A percentile compares a stretch with the other conserved stretches of the same genome.
Conservation (phyloP, 495 filamentous ascomycete species). For the Bathelium albidoporum region DNA sequence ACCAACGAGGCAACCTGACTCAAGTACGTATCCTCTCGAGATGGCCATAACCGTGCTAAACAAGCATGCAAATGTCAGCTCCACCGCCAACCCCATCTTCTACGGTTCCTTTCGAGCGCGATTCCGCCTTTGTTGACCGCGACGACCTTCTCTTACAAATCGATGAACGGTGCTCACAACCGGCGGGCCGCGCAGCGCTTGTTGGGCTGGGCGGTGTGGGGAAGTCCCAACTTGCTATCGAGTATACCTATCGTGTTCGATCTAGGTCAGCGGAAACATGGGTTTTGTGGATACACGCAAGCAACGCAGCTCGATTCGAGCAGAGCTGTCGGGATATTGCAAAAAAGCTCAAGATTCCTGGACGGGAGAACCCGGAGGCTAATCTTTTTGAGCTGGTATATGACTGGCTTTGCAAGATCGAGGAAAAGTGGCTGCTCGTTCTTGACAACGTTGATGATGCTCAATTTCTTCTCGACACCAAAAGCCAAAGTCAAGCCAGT, state of each 20-base stretch:
- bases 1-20: neutral
- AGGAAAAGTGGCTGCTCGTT: slow-evolving; percentile 34
- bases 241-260: slow-evolving; percentile 34
- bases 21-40: neutral
- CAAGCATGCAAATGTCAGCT: neutral
- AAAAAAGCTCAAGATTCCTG: slow-evolving; percentile 27
- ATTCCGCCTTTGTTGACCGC: slow-evolving; percentile 37
- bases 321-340: slow-evolving; percentile 35
- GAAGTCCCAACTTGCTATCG: slow-evolving; percentile 43
- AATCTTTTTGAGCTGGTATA: slow-evolving; percentile 35
- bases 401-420: slow-evolving; percentile 26
- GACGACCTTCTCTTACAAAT: slow-evolving; percentile 26
- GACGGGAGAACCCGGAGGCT: slow-evolving; percentile 30
- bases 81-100: neutral
- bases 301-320: slow-evolving; percentile 33
- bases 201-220: slow-evolving; percentile 19
- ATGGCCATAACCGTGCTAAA: neutral
- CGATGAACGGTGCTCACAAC: slow-evolving; percentile 17
- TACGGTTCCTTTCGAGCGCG: slow-evolving; percentile 30
- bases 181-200: slow-evolving; percentile 6
- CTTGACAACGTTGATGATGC: slow-evolving; percentile 40
- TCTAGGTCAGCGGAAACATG: slow-evolving; percentile 33
- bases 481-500: slow-evolving; percentile 14
- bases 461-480: slow-evolving; percentile 19
- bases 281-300: slow-evolving; percentile 41